Conservation (phyloP, 1,284 basidiomycete genomes). For the Lentinus polychrous region DNA sequence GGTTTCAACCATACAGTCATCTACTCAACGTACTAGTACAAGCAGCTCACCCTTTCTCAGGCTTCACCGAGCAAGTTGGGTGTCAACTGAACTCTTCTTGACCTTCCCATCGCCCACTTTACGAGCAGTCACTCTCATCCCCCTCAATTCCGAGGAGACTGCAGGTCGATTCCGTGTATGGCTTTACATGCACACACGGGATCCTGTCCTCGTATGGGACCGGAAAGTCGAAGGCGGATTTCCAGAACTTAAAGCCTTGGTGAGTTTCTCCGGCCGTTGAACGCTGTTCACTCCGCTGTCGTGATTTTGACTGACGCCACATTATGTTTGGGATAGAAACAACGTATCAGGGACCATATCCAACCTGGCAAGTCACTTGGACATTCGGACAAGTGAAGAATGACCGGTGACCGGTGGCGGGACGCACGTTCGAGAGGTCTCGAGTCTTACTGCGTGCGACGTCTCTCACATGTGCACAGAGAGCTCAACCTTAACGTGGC, state of each 20-base stretch:
- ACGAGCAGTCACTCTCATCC: conserved; percentile 62
- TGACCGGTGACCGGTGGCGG: not conserved
- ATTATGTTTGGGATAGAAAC: conserved; percentile 51
- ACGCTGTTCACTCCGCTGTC: not conserved
- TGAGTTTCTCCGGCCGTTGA: conserved; percentile 29
- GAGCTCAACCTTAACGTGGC: no score
- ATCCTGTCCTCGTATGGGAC: conserved; percentile 61
- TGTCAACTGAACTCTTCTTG: conserved; percentile 81
- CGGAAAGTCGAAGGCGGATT: conserved; percentile 85
- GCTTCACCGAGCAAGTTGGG: conserved; percentile 84
- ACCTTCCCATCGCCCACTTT: conserved; percentile 79
- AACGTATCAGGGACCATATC: conserved; percentile 75
- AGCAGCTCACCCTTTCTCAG: conserved; percentile 39
- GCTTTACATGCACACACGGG: conserved; percentile 44
- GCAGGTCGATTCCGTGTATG: conserved; percentile 86
- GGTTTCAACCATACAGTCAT: not conserved
- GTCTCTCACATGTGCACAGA: no score
- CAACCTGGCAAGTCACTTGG: conserved; percentile 76
- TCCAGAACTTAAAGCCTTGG: conserved; percentile 81
- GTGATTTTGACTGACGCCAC: not conserved
- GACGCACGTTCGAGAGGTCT: not conserved
- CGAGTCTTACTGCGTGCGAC: no score
- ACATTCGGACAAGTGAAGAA: conserved; percentile 63
- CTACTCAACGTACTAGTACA: conserved; percentile 2
- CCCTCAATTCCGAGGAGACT: conserved; percentile 74